phyloP scores from a whole-genome alignment of 805 yeast genomes.

The Isabelozyma rhagii region DNA sequence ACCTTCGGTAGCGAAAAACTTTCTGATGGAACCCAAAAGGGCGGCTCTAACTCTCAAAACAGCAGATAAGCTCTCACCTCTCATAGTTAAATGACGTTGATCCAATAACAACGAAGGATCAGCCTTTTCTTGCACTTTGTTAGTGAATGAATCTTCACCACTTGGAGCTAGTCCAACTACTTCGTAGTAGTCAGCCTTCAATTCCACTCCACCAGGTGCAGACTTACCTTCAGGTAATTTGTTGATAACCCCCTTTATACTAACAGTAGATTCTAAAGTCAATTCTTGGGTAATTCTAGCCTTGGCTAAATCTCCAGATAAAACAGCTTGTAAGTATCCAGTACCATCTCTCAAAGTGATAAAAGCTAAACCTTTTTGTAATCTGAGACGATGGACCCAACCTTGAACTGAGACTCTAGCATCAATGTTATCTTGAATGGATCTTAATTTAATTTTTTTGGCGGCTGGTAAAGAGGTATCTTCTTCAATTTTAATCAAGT shows the following conservation, averaged over 20 bases:
- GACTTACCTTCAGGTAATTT: constrained; percentile 92
- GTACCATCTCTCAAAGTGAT: constrained; percentile 93
- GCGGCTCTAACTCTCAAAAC: constrained; percentile 94
- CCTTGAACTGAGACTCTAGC: constrained; percentile 79
- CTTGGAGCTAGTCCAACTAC: constrained; percentile 91
- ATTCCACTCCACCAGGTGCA: constrained; percentile 97
- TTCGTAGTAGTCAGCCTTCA: constrained; percentile 85
- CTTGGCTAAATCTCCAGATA: constrained; percentile 87
- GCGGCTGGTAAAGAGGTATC: constrained; percentile 75
- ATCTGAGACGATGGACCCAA: constrained; percentile 94
- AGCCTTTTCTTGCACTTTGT: constrained; percentile 89
- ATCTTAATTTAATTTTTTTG: constrained; percentile 58
- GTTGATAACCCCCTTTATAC: constrained; percentile 75
- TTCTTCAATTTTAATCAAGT: constrained; percentile 64
- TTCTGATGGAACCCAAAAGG: constrained; percentile 69
- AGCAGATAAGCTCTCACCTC: constrained; percentile 92
- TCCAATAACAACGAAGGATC: constrained; percentile 92
- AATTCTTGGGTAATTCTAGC: constrained; percentile 81
- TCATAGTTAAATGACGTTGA: constrained; percentile 90
- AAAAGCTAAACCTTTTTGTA: constrained; percentile 89
- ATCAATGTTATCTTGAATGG: constrained; percentile 54
- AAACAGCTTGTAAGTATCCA: constrained; percentile 83
- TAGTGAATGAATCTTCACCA: constrained; percentile 93
- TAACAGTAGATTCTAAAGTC: constrained; percentile 83
- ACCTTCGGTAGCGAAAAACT: constrained; percentile 70